These are phyloP conservation scores for Venturia asperata DNA, from an alignment of 2,329 filamentous ascomycete genomes.

Conservation along the genomic window DNA sequence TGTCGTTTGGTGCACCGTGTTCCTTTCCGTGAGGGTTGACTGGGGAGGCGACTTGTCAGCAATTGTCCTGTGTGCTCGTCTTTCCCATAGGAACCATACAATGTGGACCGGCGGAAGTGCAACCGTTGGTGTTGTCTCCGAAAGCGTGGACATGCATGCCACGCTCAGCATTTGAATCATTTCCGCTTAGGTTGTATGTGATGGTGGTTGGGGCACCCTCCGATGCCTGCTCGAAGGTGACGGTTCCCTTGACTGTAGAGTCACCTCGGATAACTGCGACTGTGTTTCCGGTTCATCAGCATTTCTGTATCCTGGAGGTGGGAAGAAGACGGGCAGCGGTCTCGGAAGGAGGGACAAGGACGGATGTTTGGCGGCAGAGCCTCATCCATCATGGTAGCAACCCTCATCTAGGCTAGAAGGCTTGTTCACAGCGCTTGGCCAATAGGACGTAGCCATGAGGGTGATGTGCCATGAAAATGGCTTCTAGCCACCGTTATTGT, in stretches of 20 bases:
- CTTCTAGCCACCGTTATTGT: slow-evolving; percentile 11
- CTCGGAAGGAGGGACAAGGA: background rate
- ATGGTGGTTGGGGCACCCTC: slow-evolving; percentile 79
- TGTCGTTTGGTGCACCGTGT: slow-evolving; percentile 80
- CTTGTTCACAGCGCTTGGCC: background rate
- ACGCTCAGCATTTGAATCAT: slow-evolving; percentile 92
- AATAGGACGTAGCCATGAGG: background rate
- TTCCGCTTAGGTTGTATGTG: slow-evolving; percentile 84
- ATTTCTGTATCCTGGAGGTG: background rate
- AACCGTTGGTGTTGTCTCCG: slow-evolving; percentile 99
- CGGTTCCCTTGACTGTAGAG: slow-evolving; percentile 87
- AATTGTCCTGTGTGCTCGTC: slow-evolving; percentile 13
- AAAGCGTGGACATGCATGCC: slow-evolving; percentile 99
- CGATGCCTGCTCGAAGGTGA: slow-evolving; percentile 86
- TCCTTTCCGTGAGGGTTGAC: slow-evolving; percentile 90
- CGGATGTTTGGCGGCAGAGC: background rate
- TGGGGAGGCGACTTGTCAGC: background rate
- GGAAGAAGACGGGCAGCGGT: background rate
- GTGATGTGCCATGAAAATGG: background rate
- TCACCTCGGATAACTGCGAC: slow-evolving; percentile 97
- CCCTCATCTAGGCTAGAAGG: background rate
- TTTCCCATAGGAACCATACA: slow-evolving; percentile 47
- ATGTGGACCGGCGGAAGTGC: slow-evolving; percentile 95
- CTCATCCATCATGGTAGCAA: slow-evolving; percentile 10
- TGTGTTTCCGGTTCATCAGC: slow-evolving; percentile 33